These are phyloP conservation scores for Lecanicillium sp. DNA, from an alignment of 2,329 filamentous ascomycete genomes.

Conservation along the genomic window DNA sequence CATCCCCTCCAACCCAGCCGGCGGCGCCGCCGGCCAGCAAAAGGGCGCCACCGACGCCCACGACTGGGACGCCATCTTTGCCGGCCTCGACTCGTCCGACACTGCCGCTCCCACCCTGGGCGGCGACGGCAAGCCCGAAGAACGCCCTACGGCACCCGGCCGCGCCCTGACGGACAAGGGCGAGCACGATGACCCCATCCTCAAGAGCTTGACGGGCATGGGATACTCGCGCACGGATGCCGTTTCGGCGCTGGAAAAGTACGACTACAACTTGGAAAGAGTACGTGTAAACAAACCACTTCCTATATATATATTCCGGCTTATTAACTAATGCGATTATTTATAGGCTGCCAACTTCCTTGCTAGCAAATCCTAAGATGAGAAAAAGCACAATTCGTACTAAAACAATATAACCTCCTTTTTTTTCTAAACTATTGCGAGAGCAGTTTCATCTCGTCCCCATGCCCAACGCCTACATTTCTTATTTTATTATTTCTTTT, in stretches of 20 bases:
- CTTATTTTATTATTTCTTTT: no score
- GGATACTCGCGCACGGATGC: slow-evolving; percentile 72
- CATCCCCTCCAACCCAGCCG: slow-evolving; percentile 30
- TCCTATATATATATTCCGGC: slow-evolving; percentile 1
- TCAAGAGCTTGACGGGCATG: slow-evolving; percentile 86
- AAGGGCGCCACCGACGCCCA: slow-evolving; percentile 42
- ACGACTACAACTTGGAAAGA: slow-evolving; percentile 92
- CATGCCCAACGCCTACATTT: no score
- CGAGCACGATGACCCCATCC: slow-evolving; percentile 82
- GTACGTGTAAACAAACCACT: slow-evolving; percentile 54
- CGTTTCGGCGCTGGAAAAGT: slow-evolving; percentile 79
- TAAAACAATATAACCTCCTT: no score
- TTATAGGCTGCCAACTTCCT: slow-evolving; percentile 46
- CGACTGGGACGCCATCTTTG: slow-evolving; percentile 95
- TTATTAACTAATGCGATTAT: slow-evolving; percentile 4
- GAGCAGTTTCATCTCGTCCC: no score
- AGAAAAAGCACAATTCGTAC: no score
- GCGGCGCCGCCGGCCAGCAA: slow-evolving; percentile 19
- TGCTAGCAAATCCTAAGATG: slow-evolving; percentile 42
- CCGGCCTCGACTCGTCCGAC: slow-evolving; percentile 58
- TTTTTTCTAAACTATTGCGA: no score
- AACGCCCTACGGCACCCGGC: slow-evolving; percentile 33
- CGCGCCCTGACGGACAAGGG: slow-evolving; percentile 66
- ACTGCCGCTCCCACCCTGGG: slow-evolving; percentile 17
- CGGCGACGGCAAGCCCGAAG: slow-evolving; percentile 9